phyloP scores from a whole-genome alignment of 1,284 basidiomycete genomes.

The Leucoagaricus sp. region DNA sequence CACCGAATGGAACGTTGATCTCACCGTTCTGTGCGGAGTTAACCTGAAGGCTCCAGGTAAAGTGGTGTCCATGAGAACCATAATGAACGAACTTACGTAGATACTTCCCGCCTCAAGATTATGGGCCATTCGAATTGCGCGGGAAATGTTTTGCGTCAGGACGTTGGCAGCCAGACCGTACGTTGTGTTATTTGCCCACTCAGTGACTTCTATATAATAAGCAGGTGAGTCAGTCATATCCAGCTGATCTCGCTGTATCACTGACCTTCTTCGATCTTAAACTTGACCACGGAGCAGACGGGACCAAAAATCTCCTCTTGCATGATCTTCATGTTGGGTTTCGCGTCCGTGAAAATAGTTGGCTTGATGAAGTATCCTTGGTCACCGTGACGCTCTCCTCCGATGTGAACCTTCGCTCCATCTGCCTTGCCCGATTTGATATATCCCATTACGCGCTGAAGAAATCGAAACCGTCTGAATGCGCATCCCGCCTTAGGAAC shows the following conservation, averaged over 20 bases:
- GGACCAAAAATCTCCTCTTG: slow-evolving; percentile 92
- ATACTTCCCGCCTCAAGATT: neutral
- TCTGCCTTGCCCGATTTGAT: neutral
- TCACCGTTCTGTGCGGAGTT: too few relatives aligned
- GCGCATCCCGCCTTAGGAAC: neutral
- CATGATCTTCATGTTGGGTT: slow-evolving; percentile 46
- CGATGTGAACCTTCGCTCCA: too few relatives aligned
- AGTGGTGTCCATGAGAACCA: too few relatives aligned
- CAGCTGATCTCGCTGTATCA: neutral
- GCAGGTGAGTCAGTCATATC: too few relatives aligned
- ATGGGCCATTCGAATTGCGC: neutral
- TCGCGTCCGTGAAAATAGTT: too few relatives aligned
- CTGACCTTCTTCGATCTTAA: slow-evolving; percentile 52
- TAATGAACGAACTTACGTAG: too few relatives aligned
- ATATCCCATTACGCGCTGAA: neutral
- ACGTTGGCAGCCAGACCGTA: too few relatives aligned
- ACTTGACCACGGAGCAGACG: slow-evolving; percentile 70
- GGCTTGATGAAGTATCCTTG: too few relatives aligned
- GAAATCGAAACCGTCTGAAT: neutral
- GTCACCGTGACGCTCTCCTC: too few relatives aligned
- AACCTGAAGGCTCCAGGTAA: too few relatives aligned
- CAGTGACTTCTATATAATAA: too few relatives aligned
- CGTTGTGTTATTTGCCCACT: too few relatives aligned
- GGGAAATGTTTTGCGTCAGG: neutral
- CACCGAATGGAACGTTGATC: slow-evolving; percentile 72